Percentiles rank a stretch among this genome's conserved stretches.
These are phyloP conservation scores for Phytophthora sp. DNA, from an alignment of 352 stramenopile genomes.

Conservation along the genomic window DNA sequence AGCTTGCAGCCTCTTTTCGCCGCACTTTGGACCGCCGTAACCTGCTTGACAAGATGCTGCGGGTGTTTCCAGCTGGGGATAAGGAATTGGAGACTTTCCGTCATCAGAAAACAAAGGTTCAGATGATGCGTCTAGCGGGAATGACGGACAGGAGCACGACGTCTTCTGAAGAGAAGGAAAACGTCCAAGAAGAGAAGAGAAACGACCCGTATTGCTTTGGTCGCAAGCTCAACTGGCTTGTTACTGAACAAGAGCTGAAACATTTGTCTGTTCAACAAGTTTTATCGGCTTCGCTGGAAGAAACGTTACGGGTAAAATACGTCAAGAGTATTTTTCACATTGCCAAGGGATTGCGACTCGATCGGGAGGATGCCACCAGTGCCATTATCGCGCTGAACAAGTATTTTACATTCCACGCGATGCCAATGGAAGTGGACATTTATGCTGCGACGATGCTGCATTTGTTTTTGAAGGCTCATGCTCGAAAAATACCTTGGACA, in stretches of 20 bases:
- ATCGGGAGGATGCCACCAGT: slow-evolving; percentile 75
- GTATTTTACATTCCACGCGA: slow-evolving; percentile 79
- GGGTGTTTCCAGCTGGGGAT: slow-evolving; percentile 57
- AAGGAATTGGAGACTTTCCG: slow-evolving; percentile 74
- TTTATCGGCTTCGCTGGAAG: slow-evolving; percentile 72
- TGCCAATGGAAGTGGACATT: slow-evolving; percentile 74
- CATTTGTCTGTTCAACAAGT: slow-evolving; percentile 68
- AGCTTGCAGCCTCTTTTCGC: slow-evolving; percentile 53
- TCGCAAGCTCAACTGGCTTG: slow-evolving; percentile 78
- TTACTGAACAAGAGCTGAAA: slow-evolving; percentile 57
- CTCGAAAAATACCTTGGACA: slow-evolving; percentile 59
- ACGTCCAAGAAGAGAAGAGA: slow-evolving; percentile 19
- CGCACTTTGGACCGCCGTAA: slow-evolving; percentile 68
- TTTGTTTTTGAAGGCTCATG: slow-evolving; percentile 79
- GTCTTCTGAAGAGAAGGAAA: slow-evolving; percentile 31
- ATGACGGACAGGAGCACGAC: slow-evolving; percentile 26
- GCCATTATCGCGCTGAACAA: slow-evolving; percentile 79
- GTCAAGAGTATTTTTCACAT: slow-evolving; percentile 71
- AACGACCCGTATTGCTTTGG: slow-evolving; percentile 63
- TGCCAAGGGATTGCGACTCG: slow-evolving; percentile 62
- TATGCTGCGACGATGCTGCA: slow-evolving; percentile 75
- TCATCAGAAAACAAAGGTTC: slow-evolving; percentile 51
- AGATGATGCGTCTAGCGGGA: slow-evolving; percentile 41
- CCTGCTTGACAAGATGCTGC: slow-evolving; percentile 53
- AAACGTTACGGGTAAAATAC: slow-evolving; percentile 67